Evolutionary conservation across 805 yeast genomes (phyloP).

Genomic region (Kodamaea fukazawae): DNA sequence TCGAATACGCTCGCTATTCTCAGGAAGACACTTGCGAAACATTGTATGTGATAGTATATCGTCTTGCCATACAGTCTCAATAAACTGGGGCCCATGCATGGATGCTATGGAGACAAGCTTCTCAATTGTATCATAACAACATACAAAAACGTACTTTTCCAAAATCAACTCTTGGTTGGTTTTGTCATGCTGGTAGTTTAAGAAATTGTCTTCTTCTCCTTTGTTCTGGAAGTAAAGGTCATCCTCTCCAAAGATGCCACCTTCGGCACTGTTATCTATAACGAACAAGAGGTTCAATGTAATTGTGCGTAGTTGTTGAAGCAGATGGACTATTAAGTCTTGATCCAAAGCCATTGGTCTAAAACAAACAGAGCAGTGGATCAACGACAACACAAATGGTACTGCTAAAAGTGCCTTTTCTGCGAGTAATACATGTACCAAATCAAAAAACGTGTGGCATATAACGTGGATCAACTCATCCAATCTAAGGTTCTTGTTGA

Average conservation of each 20-base stretch:
- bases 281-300: conserved; percentile 22
- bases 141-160: conserved; percentile 49
- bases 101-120: conserved; percentile 32
- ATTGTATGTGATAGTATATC: conserved; percentile 31
- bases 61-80: conserved; percentile 22
- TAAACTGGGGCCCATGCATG: conserved; percentile 20
- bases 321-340: conserved; percentile 23
- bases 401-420: conserved; percentile 35
- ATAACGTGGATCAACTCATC: conserved; percentile 50
- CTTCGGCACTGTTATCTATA: conserved; percentile 20
- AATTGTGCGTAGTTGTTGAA: conserved; percentile 16
- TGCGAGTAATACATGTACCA: conserved; percentile 30
- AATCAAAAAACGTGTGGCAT: conserved; percentile 18
- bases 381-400: conserved; percentile 60
- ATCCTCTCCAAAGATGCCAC: neutral
- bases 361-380: conserved; percentile 55
- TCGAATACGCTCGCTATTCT: conserved; percentile 43
- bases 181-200: conserved; percentile 25
- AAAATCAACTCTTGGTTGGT: conserved; percentile 34
- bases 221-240: conserved; percentile 5
- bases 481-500: conserved; percentile 44
- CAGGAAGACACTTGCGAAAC: conserved; percentile 44
- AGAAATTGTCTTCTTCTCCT: conserved; percentile 24
- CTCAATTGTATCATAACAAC: conserved; percentile 58
- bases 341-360: conserved; percentile 59